Evolutionary conservation across 805 yeast species (phyloP), one percentile per base, ranked within the genome.

Genomic region (Pachysolen tannophilus): DNA sequence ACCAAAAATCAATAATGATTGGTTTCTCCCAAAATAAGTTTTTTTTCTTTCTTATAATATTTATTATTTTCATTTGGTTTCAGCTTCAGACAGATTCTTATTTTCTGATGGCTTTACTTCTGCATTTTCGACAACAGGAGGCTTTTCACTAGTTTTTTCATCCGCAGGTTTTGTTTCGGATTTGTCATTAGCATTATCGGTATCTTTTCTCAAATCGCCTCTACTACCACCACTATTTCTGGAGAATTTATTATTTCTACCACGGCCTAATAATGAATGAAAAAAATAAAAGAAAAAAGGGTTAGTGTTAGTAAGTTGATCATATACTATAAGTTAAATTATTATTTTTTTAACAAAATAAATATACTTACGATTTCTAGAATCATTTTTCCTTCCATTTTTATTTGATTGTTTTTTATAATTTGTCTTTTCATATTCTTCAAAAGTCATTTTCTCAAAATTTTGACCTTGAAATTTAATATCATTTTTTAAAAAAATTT

Each of bases 391-490:
- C 30, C 30, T 5, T n/a, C 13, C 19, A 19, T 26, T 13, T 13
- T 6, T 27, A 10, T 10, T 26, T 13, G 18, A 15, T 8, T 20
- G 15, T 10, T 23, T 24, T 32, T 6, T n/a, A 5, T 21, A 9
- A 25, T 9, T 8, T 15, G 20, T 30, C 26, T 19, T 13, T 13
- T 26, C 14, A 35, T 35, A 36, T 21, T 36, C 35, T 7, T 13
- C n/a, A n/a, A 15, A 28, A 7, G 16, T 27, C 9, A 17, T 17
- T 11, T 21, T 36, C 15, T 20, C 27, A 24, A 32, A 14, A 13
- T 8, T 28, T 14, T 15, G 15, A n/a, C 18, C 39, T 6, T 36
- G 35, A 17, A 36, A 18, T 6, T 18, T 26, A 21, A 36, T 20
- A 5, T 32, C 26, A 6, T 20, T 9, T 3, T 14, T 16, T n/a